Base-by-base conservation (phyloP, 1,284 basidiomycete species). In the Pseudozyma pruni region DNA sequence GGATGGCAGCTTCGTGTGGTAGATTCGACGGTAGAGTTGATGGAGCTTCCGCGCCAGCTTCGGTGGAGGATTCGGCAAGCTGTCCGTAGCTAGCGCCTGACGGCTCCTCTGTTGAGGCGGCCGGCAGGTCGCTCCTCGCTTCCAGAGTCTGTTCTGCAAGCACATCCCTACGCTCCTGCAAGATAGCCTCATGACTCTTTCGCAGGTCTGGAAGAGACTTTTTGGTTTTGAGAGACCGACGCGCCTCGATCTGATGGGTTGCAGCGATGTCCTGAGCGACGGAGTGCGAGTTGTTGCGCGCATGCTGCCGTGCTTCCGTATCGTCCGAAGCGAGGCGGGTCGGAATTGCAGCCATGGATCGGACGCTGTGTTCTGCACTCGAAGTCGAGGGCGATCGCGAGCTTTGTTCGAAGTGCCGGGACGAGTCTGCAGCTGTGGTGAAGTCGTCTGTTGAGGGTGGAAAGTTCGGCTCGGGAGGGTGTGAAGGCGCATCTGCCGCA, bases 151-250 rank as follows among this genome's bases (percentile, higher is more conserved):
- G 35, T 14, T 56, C 48, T n/a, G 48, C 40, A 10, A 59, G 27
- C 17, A 42, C 37, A 5, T 55, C 54, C 29, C 57, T 46, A 2
- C 78, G 72, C 42, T 83, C 81, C 17, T 76, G 67, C 29, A 83
- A 53, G 35, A 83, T 83, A 25, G 78, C 75, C 23, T 78, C 79
- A 56, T 86, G 85, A 48, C 83, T 84, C 40, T 87, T 88, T 20
- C 91, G 87, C 44, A 96, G 84, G 78, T 96, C 93, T 9, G 94
- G 93, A 59, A 96, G 85, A 51, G 92, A 94, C 83, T 94, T 92
- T 25, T 77, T 77, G 56, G 43, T 59, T 34, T 60, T 72, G 29
- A 76, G 57, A 16, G 60, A 52, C 27, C 64, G 54, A 27, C 71
- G 50, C 11, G 31, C 45, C 14, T 60, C 47, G 20, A 50, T 37